Base-by-base conservation (phyloP, 805 yeast genomes). In the Kodamaea neixiangensis region DNA sequence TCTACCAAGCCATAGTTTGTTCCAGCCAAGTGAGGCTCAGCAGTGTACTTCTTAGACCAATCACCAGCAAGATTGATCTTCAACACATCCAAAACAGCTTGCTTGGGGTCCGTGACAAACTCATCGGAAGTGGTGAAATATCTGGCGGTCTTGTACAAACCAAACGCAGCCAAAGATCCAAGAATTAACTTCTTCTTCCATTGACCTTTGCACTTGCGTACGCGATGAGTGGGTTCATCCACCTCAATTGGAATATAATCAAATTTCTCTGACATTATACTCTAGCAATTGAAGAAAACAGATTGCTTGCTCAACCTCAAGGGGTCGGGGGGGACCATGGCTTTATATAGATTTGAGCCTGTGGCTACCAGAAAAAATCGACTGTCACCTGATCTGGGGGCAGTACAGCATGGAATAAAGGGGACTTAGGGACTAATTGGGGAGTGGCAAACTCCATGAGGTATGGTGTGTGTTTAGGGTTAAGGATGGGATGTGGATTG, bases 1-100 rank as follows among this genome's bases (percentile, higher is more conserved):
- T 81, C 73, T 9, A 77, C 77, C n/a, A 64, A 58, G 15, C 61
- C 64, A 47, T 66, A 63, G 48, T 71, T 72, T 17, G 79, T 78
- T 6, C 85, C 83, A 7, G 79, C 73, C 54, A 72, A 67, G 57
- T 76, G 81, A 1, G 78, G 65, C 48, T 70, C 73, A 10, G 68
- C 41, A 1, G 79, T 73, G 54, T 75, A 75, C 50, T 63, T 63
- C 49, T 68, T 57, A 11, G 76, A 69, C 78, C 79, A 74, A 37
- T 74, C 63, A 2, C 65, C 68, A n/a, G 79, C 78, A 44, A 66
- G 62, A 48, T 74, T 74, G 45, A 62, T 61, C 29, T 67, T 60
- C 53, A 73, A 64, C 5, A 71, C 64, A 3, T 64, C 64, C 46
- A 71, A 62, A 14, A 63, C 55, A n/a, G 52, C 17, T 13, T 49